Base-by-base conservation (phyloP, 768 basidiomycete species). In the Strobilomyces confusus region DNA sequence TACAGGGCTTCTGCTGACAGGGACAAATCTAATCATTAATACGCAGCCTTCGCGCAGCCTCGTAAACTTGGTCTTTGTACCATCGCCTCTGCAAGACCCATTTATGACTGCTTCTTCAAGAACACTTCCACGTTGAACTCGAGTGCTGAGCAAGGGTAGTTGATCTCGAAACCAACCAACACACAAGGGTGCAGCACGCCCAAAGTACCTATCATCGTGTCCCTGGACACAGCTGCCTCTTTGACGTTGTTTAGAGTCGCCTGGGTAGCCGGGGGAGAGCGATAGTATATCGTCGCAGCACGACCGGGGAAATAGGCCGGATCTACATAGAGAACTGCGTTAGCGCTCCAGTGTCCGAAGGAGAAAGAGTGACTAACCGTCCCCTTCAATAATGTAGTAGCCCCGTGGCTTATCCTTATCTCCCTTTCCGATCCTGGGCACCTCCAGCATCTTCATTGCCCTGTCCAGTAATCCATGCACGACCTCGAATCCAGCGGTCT, bases 101-200 rank as follows among this genome's bases (percentile, higher is more conserved):
- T 50, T 59, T 49, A 62, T 44, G 44, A 60, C 79, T 46, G 43
- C 44, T 57, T 76, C 71, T 86, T 89, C 75, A 89, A 85, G 79
- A 99, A 92, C n/a, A 90, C 90, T 71, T 98, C 95, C 42, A 98
- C 77, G 29, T 86, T 87, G 70, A 99, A 93, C 77, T 99, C 95
- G 51, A 99, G 73, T 8, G 87, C 87, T 32, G 95, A 98, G 73
- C 95, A 98, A 19, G 95, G 95, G 73, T 90, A 95, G 38, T 80
- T 81, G 57, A 98, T 87, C 70, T 98, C 95, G 71, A 95, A 99
- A 65, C 92, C 93, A 62, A 84, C 83, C 52, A 99, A 75, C 5
- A 98, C 97, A 7, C 75, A 80, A 9, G 97, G 97, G 70, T 99
- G 95, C 48, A 99, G 75, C 61, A 98, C 91, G 26, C 97, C 97